phyloP scores from a whole-genome alignment of 1,284 basidiomycete species.

The Moesziomyces parantarcticus region DNA sequence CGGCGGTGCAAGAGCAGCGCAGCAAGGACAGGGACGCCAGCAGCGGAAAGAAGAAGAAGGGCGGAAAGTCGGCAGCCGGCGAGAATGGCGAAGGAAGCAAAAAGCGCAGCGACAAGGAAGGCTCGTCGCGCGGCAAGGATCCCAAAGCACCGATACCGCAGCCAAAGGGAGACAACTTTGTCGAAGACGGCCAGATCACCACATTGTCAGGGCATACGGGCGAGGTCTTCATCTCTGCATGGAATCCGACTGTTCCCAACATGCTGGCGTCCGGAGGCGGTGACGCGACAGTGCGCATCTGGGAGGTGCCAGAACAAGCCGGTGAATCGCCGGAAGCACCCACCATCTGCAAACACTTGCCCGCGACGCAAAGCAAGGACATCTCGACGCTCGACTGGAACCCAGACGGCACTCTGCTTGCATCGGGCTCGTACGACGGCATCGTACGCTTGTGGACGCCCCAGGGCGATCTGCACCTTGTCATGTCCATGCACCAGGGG shows the following conservation, averaged over 20 bases:
- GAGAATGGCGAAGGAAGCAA: slow-evolving; percentile 44
- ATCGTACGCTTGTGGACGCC: slow-evolving; percentile 67
- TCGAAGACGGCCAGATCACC: slow-evolving; percentile 46
- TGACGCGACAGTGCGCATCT: slow-evolving; percentile 67
- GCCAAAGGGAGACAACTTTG: slow-evolving; percentile 40
- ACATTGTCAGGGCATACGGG: slow-evolving; percentile 60
- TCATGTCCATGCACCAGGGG: slow-evolving; percentile 68
- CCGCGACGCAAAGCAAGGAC: slow-evolving; percentile 64
- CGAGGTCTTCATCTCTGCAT: slow-evolving; percentile 66
- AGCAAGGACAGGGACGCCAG: slow-evolving; percentile 34
- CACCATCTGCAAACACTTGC: slow-evolving; percentile 66
- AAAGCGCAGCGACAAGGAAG: slow-evolving; percentile 40
- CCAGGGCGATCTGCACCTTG: slow-evolving; percentile 66
- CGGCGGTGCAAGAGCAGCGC: slow-evolving; percentile 7
- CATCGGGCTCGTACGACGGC: slow-evolving; percentile 66
- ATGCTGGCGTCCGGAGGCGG: slow-evolving; percentile 66
- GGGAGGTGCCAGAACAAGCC: slow-evolving; percentile 59
- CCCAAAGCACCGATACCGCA: slow-evolving; percentile 44
- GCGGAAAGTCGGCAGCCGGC: slow-evolving; percentile 35
- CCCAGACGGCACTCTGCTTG: slow-evolving; percentile 66
- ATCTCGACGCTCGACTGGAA: slow-evolving; percentile 67
- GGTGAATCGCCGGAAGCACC: slow-evolving; percentile 45
- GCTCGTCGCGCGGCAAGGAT: slow-evolving; percentile 21
- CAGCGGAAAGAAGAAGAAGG: slow-evolving; percentile 55
- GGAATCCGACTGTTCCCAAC: slow-evolving; percentile 66